phyloP scores from a whole-genome alignment of 805 yeast genomes.

The Yarrowia yakushimensis region DNA sequence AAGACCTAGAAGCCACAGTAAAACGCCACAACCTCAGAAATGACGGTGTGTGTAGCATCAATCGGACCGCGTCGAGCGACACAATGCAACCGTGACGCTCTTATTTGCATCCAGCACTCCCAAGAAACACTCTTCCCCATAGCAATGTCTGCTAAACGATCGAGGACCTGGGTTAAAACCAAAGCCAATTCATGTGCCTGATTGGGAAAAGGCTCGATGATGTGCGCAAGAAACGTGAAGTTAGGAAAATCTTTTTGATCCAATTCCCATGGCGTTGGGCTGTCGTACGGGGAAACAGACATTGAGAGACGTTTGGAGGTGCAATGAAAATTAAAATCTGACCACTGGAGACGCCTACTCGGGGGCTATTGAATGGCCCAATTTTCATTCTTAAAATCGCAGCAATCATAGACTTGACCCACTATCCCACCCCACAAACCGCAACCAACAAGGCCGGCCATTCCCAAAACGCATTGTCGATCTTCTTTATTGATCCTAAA shows the following conservation, averaged over 20 bases:
- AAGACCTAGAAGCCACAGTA: neutral
- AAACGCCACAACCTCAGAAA: slow-evolving; percentile 1
- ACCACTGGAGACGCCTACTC: too few species aligned
- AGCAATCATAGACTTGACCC: too few species aligned
- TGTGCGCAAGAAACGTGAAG: neutral
- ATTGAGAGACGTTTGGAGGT: too few species aligned
- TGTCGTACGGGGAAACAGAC: too few species aligned
- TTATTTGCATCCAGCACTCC: neutral
- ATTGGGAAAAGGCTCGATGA: neutral
- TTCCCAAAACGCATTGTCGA: slow-evolving; percentile 17
- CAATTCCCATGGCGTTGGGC: too few species aligned
- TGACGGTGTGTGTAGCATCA: neutral
- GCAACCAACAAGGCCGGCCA: neutral
- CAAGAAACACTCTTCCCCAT: fast-evolving
- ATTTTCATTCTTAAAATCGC: neutral
- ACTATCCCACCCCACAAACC: neutral
- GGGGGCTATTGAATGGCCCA: neutral
- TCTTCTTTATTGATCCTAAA: slow-evolving; percentile 7
- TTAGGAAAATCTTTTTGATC: too few species aligned
- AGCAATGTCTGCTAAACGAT: neutral
- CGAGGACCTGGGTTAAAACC: neutral
- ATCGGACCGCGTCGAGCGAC: neutral
- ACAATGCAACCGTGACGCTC: neutral
- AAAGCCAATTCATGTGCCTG: neutral
- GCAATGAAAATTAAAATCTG: neutral